phyloP scores from a whole-genome alignment of 495 filamentous ascomycete genomes.

The Penicillium tannophilum region DNA sequence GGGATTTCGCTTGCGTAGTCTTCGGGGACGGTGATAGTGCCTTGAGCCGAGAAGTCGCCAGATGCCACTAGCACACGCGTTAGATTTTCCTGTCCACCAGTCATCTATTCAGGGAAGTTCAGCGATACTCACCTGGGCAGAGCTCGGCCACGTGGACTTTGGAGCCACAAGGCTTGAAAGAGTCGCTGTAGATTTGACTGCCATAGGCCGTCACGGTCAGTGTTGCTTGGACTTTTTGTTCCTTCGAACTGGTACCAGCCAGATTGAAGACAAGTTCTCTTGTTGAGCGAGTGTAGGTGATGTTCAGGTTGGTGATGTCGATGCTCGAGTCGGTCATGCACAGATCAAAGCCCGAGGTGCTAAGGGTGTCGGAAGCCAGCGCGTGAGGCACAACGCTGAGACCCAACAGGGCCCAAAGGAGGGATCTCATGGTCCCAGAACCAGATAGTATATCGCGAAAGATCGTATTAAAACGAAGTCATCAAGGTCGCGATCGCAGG shows the following conservation, averaged over 20 bases:
- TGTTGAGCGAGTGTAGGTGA: slow-evolving; percentile 74
- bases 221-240: slow-evolving; percentile 79
- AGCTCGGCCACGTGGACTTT: slow-evolving; percentile 67
- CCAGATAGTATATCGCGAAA: background rate
- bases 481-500: slow-evolving; percentile 1
- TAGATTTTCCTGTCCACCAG: background rate
- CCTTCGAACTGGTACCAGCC: slow-evolving; percentile 69
- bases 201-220: slow-evolving; percentile 87
- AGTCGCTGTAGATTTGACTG: slow-evolving; percentile 73
- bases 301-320: slow-evolving; percentile 70
- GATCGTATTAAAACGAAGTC: background rate
- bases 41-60: slow-evolving; percentile 72
- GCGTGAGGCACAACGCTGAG: slow-evolving; percentile 45
- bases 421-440: slow-evolving; percentile 25
- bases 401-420: slow-evolving; percentile 32
- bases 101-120: background rate
- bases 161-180: slow-evolving; percentile 78
- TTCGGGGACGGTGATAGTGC: slow-evolving; percentile 67
- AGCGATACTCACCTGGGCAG: slow-evolving; percentile 71
- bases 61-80: slow-evolving; percentile 59
- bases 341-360: slow-evolving; percentile 76
- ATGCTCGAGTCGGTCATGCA: slow-evolving; percentile 71
- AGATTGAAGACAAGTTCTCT: slow-evolving; percentile 81
- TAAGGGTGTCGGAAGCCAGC: slow-evolving; percentile 69
- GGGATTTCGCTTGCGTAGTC: slow-evolving; percentile 76